Base-by-base conservation (phyloP, 148 eudicot species). In the Camellia granthamiana region DNA sequence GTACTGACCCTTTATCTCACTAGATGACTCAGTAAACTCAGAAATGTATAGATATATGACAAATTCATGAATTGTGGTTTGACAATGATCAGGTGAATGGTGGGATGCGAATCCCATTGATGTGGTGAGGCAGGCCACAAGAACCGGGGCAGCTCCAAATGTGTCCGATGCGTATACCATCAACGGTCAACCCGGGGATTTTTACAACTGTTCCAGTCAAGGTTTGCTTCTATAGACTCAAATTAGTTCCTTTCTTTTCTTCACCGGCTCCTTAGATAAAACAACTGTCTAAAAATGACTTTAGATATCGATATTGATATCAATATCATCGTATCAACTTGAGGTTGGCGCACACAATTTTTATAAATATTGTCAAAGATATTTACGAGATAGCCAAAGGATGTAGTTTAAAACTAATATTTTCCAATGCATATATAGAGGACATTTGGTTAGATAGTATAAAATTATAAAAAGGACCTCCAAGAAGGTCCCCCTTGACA, bases 171-270 rank as follows among this genome's bases (percentile, higher is more conserved):
- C 99, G 23, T 96, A 86, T 78, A 96, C 99, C 59, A 91, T 96
- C 84, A 96, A 96, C 41, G 97, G 98, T 62, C 98, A 95, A 72
- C 98, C 98, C 2, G 98, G 98, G 9, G 99, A 96, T 74, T 90
- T 93, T 41, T 93, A 88, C 89, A 96, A 89, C 21, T 93, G 99
- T 81, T 96, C 98, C 63, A 88, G 79, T 43, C 69, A 89, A 90
- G 99, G 99, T 95, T 79, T 58, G 91, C 56, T 61, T 68, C 65
- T 79, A 61, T 16, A 43, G 14, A 67, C 41, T 68, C 43, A 15
- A 56, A 3, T 67, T 46, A 49, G 11, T 14, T 67, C 38, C 12
- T 14, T 54, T 47, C 38, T 70, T n/a, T 11, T 55, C 58, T 55
- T 74, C 16, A 54, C 61, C 62, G 9, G 21, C 7, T 51, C 79